These are phyloP conservation scores for Solanum ossicruentum DNA, from an alignment of 257 asterid genomes.

Conservation along the genomic window DNA sequence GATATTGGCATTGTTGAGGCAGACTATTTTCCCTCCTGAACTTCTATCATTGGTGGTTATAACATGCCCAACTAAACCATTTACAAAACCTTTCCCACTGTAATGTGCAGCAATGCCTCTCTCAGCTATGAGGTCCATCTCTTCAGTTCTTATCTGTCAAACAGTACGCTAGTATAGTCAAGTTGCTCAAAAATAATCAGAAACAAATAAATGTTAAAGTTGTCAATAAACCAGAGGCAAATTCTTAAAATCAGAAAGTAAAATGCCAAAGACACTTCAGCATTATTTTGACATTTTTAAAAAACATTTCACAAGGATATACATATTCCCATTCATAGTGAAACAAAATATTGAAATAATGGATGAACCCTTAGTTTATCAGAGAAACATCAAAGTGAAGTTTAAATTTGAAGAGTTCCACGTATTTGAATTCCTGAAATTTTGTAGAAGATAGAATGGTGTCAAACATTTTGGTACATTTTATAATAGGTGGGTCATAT, in stretches of 20 bases:
- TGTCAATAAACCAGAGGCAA: neutral
- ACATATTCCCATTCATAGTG: neutral
- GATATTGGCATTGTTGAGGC: constrained; percentile 81
- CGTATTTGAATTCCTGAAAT: neutral
- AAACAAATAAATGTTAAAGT: neutral
- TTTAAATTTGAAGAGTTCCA: neutral
- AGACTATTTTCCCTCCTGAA: constrained; percentile 48
- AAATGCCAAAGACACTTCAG: neutral
- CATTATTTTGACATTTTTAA: neutral
- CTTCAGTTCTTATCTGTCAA: constrained; percentile 82
- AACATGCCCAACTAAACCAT: constrained; percentile 71
- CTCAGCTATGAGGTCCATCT: constrained; percentile 87
- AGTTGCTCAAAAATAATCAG: neutral
- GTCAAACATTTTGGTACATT: neutral
- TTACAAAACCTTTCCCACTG: constrained; percentile 71
- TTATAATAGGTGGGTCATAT: neutral
- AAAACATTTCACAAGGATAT: neutral
- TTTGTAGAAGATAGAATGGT: neutral
- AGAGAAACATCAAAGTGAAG: neutral
- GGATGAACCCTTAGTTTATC: neutral
- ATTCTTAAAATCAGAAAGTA: neutral
- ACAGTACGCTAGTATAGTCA: neutral
- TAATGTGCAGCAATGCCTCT: constrained; percentile 96
- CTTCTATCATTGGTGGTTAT: constrained; percentile 37
- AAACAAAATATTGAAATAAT: neutral